Base-by-base conservation (phyloP, 2,329 filamentous ascomycete species). In the Sporothrix brasiliensis region DNA sequence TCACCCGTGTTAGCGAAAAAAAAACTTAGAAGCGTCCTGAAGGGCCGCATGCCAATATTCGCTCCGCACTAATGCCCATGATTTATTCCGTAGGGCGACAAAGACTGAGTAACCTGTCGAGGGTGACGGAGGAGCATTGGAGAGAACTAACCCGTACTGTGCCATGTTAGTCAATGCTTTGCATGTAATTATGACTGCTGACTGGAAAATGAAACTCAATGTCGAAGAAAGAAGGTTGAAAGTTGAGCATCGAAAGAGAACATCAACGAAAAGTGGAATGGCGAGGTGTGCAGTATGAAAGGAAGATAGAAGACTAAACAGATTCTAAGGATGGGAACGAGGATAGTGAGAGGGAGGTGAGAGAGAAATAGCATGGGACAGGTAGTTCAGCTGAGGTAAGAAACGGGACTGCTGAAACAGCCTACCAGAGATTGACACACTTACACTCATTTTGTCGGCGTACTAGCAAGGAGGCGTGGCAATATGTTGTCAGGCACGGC, bases 71-170 rank as follows among this genome's bases (percentile, higher is more conserved):
- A 30, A 6, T 19, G n/a, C 16, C 9, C n/a, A 39, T 34, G 3
- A 16, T 34, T 16, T 21, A 19, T 13, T 3, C 24, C 3, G 16
- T 7, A 27, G 4, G 10, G 19, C 30, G 7, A 39, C 30, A 13
- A 3, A 24, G 7, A 11, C 24, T n/a, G 24, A 2, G n/a, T 4
- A 27, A 21, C 9, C 13, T 16, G 13, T 47, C 39, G 39, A 61
- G 58, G 1, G 24, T 16, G n/a, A 24, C 41, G 6, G 58, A 16
- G 6, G n/a, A n/a, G 9, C 2, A 2, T 2, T 14, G 39, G 39
- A 16, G 14, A 47, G 9, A 47, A 84, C 83, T 80, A 79, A 87
- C 85, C 85, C 84, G 84, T 87, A 87, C 85, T 87, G 80, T 72
- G 77, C 75, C 79, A 83, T 78, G 79, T 83, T 76, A 82, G 81